Evolutionary conservation across 192 early-diverging fungal genomes (phyloP), one percentile per base, ranked within the genome.

Genomic region (Linderina pennispora): DNA sequence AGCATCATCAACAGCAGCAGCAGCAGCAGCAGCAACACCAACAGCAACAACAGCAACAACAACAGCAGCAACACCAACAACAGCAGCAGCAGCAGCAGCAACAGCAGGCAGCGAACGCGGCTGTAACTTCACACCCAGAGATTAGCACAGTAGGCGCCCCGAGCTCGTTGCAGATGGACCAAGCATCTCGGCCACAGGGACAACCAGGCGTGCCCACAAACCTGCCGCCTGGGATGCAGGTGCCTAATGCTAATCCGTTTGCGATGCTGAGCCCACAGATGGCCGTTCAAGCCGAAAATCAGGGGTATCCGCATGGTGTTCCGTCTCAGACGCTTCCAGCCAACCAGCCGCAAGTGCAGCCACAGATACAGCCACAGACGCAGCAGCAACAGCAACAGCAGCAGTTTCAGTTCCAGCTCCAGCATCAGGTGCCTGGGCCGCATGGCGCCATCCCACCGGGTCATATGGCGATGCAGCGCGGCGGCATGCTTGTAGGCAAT

Each of bases 11-110:
- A 31, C 28, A 20, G 26, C 44, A 45, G 38, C 36, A 31, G 6
- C 48, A 50, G 37, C 56, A 51, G 32, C 54, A 48, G 24, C 31
- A 17, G n/a, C 45, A 56, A n/a, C n/a, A n/a, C n/a, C n/a, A n/a
- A 4, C 48, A 40, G 16, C 36, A 50, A 11, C 33, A 20, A 19
- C 44, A 45, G 38, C 36, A 31, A 3, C 48, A 50, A 31, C 56
- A 51, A 23, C 54, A 48, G 24, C 31, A 17, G n/a, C 45, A 56
- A n/a, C 40, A 41, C 4, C 40, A 24, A 17, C 53, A 46, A 3
- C 53, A 48, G 24, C 46, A 48, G n/a, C 21, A 40, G 47, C 44
- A 56, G 15, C 14, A 40, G 18, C 40, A 51, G 28, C 48, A 47
- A n/a, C 45, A 48, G 36, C 33, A 48, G n/a, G 17, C 35, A 36